Evolutionary conservation across 2,329 filamentous ascomycete species (phyloP), one percentile per base, ranked within the genome.

Genomic region (Claviceps monticola): DNA sequence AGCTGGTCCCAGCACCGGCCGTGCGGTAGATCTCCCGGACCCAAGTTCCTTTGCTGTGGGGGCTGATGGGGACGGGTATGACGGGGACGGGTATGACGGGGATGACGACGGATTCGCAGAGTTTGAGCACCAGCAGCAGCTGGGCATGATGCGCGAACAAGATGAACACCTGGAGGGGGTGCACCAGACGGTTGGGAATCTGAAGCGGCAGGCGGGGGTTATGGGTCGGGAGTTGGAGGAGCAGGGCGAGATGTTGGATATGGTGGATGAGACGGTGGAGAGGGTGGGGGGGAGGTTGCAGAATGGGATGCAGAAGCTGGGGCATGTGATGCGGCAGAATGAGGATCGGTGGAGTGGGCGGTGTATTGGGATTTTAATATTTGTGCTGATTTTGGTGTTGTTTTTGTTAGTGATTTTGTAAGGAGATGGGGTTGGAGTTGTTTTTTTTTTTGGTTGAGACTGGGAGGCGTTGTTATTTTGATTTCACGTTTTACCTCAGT

Each of bases 221-320:
- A 98, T 98, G 91, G 91, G 93, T 1, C 76, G 91, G 53, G 93
- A 98, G 72, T 74, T 98, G 46, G 94, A 96, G 69, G 93, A 98
- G 71, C 93, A 98, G 74, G 78, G 78, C 21, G 87, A 89, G 66
- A 84, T 97, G 78, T 74, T 98, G 53, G 83, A 93, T 56, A 83
- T 86, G 50, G 85, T 94, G 42, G 91, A 97, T 68, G 78, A 75
- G 34, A 74, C 95, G 52, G 88, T 88, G 4, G 90, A 97, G 66
- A 78, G 91, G 37, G 89, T 98, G 1, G 86, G 88, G 14, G 86
- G 88, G 1, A 83, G 93, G 64, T 69, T 98, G 61, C 82, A 88
- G 70, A 88, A 77, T 52, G 93, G 93, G 19, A 80, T 97, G 73
- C 84, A 87, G 69, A 91, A 86, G 71, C 80, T 98, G 61, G 81